Evolutionary conservation across 306 rosid genomes (phyloP), one percentile per base, ranked within the genome.

Genomic region (Amphicarpaea edgeworthii): DNA sequence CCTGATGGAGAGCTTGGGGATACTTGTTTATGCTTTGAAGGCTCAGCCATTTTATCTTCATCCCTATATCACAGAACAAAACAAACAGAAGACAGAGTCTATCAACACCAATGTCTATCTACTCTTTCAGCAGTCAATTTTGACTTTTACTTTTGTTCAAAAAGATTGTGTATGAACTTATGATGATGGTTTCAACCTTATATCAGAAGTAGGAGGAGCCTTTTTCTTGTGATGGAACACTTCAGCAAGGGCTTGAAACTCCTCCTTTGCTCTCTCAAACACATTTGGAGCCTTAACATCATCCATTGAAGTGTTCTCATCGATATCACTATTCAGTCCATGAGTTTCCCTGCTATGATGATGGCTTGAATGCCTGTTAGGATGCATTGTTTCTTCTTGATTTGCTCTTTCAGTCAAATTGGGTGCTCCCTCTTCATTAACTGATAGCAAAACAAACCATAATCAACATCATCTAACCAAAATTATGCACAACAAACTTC

Each of bases 261-360:
- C 97, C 82, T 89, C 93, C 73, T 86, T 91, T 12, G 86, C 88
- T 79, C 92, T 8, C 72, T 91, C 86, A 77, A 91, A 86, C 81
- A 91, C 66, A 79, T 88, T 88, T 32, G 96, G 93, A 61, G 92
- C 90, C 72, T 42, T 85, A 37, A 91, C 89, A 51, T 77, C 89
- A 38, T 89, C 76, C 49, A 86, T 2, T 15, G 88, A 73, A 3
- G 86, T 83, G 15, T 79, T 83, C 66, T 72, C 81, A 0, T 86
- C 77, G 7, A 87, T 86, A 19, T 70, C 72, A 17, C 57, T 20
- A 34, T 85, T 65, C 75, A 68, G 1, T 19, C 91, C 96, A 59
- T 84, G 88, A 75, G 83, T 87, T 75, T 84, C 92, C 62, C 64
- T 60, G 14, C 14, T 19, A 51, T 75, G 79, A 83, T 23, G 64